phyloP scores from a whole-genome alignment of 2,329 filamentous ascomycete species.

The Clonostachys rhizophaga region DNA sequence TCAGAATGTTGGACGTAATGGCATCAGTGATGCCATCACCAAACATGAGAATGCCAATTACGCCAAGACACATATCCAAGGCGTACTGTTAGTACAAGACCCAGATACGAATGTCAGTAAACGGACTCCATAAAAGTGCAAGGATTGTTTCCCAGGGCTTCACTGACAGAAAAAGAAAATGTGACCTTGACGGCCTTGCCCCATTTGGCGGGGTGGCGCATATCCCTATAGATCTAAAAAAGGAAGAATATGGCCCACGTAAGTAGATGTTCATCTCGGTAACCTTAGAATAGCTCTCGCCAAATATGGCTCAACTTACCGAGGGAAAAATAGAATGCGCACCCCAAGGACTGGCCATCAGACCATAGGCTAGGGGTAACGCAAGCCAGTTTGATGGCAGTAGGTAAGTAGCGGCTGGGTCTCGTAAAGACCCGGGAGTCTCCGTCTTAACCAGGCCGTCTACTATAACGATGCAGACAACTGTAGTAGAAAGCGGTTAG shows the following conservation, averaged over 20 bases:
- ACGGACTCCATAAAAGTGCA: not conserved
- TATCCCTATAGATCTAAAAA: conserved; percentile 54
- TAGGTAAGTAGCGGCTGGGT: conserved; percentile 75
- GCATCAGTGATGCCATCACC: conserved; percentile 83
- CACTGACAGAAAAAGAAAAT: conserved; percentile 74
- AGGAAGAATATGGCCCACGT: not conserved
- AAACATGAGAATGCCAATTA: conserved; percentile 90
- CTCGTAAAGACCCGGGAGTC: conserved; percentile 73
- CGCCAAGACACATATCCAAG: conserved; percentile 76
- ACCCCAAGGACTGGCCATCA: conserved; percentile 75
- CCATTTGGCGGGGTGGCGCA: conserved; percentile 78
- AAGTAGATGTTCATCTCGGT: not conserved
- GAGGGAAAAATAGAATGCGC: conserved; percentile 76
- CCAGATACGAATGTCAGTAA: not conserved
- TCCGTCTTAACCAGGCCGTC: conserved; percentile 83
- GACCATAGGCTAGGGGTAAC: conserved; percentile 80
- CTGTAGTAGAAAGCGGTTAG: conserved; percentile 30
- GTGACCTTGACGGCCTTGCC: conserved; percentile 69
- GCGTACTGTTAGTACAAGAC: conserved; percentile 48
- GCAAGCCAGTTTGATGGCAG: conserved; percentile 85
- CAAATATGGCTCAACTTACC: conserved; percentile 23
- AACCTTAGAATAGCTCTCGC: not conserved
- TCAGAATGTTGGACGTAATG: conserved; percentile 85
- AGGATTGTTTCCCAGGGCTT: not conserved
- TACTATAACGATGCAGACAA: conserved; percentile 76